Evolutionary conservation across 2,329 filamentous ascomycete genomes (phyloP).

Genomic region (Cercospora citrullina): DNA sequence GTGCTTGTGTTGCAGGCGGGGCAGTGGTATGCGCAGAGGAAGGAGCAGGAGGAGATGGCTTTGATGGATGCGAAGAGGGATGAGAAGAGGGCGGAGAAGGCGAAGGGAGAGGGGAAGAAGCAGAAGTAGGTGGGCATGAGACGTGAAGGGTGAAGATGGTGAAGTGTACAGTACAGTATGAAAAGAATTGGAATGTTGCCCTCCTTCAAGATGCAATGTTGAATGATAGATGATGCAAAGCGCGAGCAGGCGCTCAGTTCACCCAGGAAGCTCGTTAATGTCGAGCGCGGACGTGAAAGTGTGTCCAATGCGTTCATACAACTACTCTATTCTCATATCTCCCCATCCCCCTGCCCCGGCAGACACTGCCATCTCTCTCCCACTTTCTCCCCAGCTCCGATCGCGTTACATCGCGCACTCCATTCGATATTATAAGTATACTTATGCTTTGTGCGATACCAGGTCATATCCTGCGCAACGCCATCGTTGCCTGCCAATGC

Average conservation of each 20-base stretch:
- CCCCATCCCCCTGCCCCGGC: conserved; percentile 7
- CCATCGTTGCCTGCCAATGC: not conserved
- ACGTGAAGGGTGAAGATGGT: not conserved
- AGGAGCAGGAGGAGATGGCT: conserved; percentile 78
- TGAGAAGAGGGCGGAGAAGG: conserved; percentile 47
- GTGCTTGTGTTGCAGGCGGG: conserved; percentile 91
- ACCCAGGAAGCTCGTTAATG: not conserved
- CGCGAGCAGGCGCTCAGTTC: not conserved
- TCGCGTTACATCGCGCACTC: conserved; percentile 21
- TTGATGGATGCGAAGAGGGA: conserved; percentile 59
- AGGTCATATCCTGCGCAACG: conserved; percentile 13
- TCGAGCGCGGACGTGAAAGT: not conserved
- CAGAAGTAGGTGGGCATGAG: conserved; percentile 20
- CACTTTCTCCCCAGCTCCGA: conserved; percentile 12
- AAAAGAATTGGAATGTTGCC: not conserved
- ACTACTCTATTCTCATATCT: not conserved
- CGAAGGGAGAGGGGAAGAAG: conserved; percentile 36
- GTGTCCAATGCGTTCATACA: not conserved
- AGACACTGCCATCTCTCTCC: conserved; percentile 16
- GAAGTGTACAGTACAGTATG: not conserved
- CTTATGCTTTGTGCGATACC: conserved; percentile 20
- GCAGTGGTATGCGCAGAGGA: conserved; percentile 97
- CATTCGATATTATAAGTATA: conserved; percentile 24
- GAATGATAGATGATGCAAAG: not conserved
- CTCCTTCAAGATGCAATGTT: not conserved